phyloP scores from a whole-genome alignment of 306 rosid species.

The Quercus berberidifolia region DNA sequence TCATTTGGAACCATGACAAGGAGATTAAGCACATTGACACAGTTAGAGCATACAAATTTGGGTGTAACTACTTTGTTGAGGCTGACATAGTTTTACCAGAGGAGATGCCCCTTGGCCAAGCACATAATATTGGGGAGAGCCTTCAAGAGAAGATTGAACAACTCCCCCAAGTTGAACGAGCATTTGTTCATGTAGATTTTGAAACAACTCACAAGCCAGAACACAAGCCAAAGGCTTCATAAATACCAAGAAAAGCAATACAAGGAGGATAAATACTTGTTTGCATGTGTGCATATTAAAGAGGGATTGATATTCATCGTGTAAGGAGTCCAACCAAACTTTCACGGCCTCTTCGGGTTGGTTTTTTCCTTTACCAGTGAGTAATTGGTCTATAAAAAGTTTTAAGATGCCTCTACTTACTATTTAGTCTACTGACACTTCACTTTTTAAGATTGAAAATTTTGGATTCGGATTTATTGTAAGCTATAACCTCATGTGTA shows the following conservation, averaged over 20 bases:
- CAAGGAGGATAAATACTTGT: not conserved
- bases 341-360: no score
- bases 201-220: constrained; percentile 73
- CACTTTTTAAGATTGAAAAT: no score
- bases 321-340: no score
- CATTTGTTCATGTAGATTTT: constrained; percentile 89
- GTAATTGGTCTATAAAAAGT: no score
- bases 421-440: no score
- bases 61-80: constrained; percentile 79
- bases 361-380: no score
- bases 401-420: no score
- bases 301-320: not conserved
- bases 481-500: no score
- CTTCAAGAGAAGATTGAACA: constrained; percentile 84
- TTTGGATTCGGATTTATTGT: no score
- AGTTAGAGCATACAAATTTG: constrained; percentile 78
- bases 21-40: constrained; percentile 72
- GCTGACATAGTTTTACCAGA: constrained; percentile 70
- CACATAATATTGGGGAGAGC: constrained; percentile 85
- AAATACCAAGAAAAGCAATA: not conserved
- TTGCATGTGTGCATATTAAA: not conserved
- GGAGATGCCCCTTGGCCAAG: constrained; percentile 56
- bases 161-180: constrained; percentile 80
- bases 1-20: constrained; percentile 79
- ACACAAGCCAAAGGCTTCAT: constrained; percentile 48